phyloP scores from a whole-genome alignment of 257 asterid species.

The Rehmannia glutinosa region DNA sequence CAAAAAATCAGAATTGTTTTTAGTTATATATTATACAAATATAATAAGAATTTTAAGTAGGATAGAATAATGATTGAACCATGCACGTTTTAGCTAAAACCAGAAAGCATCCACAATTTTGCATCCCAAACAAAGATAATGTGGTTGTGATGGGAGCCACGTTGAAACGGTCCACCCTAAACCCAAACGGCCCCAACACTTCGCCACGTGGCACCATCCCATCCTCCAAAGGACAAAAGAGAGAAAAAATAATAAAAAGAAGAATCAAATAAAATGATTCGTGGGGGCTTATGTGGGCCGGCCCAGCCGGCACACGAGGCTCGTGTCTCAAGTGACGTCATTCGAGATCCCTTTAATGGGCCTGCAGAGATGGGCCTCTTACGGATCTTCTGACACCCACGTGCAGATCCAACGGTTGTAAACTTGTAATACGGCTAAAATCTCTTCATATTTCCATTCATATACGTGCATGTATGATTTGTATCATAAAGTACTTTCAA shows the following conservation, averaged over 20 bases:
- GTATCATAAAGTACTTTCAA: not conserved
- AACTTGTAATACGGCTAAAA: slow-evolving; percentile 1
- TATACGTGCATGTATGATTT: slow-evolving; percentile 19
- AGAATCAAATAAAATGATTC: not conserved
- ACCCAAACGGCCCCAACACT: not conserved
- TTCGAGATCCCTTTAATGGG: slow-evolving; percentile 16
- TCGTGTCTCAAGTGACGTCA: slow-evolving; percentile 38
- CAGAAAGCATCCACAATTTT: no score
- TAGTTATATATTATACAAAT: not conserved
- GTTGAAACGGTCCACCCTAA: slow-evolving; percentile 25
- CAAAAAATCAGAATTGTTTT: not conserved
- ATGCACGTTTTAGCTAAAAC: slow-evolving; percentile 30
- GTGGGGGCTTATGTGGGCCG: slow-evolving; percentile 47
- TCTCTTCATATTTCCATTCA: not conserved
- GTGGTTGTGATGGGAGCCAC: slow-evolving; percentile 24
- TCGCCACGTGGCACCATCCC: slow-evolving; percentile 29
- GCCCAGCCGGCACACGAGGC: slow-evolving; percentile 59
- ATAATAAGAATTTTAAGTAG: no score
- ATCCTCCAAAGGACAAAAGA: not conserved
- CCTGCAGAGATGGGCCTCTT: slow-evolving; percentile 18
- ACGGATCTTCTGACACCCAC: slow-evolving; percentile 47
- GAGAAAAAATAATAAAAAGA: not conserved
- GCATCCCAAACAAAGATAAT: no score
- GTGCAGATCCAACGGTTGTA: slow-evolving; percentile 50
- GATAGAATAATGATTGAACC: not conserved